Conservation (phyloP, 441 rosid genomes). For the Aquilaria agallochum region DNA sequence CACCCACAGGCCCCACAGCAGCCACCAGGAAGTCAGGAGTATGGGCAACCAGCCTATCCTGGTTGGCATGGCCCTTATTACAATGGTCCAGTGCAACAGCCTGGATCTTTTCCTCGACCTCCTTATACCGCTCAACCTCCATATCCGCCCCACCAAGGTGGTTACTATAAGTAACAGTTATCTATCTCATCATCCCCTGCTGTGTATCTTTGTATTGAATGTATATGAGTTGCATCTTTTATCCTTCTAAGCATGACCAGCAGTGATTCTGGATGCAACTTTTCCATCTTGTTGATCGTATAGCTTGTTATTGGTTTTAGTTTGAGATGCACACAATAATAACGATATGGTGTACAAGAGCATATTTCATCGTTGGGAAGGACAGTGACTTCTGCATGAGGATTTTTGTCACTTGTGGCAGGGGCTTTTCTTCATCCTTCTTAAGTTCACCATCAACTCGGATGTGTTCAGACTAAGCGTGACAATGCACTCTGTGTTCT, state of each 20-base stretch:
- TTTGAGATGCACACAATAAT: too few species aligned
- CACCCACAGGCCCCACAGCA: conserved; percentile 59
- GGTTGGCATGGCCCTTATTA: conserved; percentile 93
- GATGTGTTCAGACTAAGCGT: too few species aligned
- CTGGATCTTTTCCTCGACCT: conserved; percentile 62
- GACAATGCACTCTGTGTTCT: too few species aligned
- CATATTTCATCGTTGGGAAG: too few species aligned
- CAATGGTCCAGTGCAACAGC: conserved; percentile 66
- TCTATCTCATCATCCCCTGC: not conserved
- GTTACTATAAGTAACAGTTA: conserved; percentile 67
- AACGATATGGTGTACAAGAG: too few species aligned
- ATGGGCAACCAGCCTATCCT: conserved; percentile 88
- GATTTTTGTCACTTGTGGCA: too few species aligned
- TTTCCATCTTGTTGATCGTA: not conserved
- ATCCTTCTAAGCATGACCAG: not conserved
- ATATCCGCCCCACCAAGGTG: conserved; percentile 69
- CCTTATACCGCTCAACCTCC: conserved; percentile 71
- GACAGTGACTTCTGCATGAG: too few species aligned
- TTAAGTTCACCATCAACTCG: too few species aligned
- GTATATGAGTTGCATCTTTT: not conserved
- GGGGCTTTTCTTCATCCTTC: too few species aligned
- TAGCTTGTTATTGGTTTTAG: too few species aligned
- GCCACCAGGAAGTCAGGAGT: conserved; percentile 56
- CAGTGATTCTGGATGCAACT: conserved; percentile 7
- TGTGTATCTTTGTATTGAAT: too few species aligned